Conservation (phyloP, 768 basidiomycete species). For the Termitomyces heimii region DNA sequence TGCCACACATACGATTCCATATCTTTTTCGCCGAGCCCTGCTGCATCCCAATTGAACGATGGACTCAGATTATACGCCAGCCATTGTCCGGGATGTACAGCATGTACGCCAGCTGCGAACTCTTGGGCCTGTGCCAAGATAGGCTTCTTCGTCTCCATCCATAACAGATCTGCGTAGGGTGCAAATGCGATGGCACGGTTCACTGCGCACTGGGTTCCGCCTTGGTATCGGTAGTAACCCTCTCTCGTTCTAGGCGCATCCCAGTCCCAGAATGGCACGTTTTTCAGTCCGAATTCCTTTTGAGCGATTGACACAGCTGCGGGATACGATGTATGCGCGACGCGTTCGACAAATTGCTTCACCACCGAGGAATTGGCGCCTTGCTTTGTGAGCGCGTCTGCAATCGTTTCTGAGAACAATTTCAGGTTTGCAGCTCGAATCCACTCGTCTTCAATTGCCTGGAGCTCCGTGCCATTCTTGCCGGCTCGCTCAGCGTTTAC, state of each 20-base stretch:
- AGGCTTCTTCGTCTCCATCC: constrained; percentile 98
- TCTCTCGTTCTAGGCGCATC: constrained; percentile 91
- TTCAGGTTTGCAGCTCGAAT: constrained; percentile 68
- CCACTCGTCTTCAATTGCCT: constrained; percentile 90
- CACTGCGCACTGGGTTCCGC: constrained; percentile 92
- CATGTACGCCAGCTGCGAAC: constrained; percentile 86
- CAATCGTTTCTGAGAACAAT: constrained; percentile 71
- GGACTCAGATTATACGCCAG: constrained; percentile 94
- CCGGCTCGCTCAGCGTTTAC: constrained; percentile 77
- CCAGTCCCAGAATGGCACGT: constrained; percentile 90
- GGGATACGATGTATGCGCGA: constrained; percentile 63
- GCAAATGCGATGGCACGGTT: constrained; percentile 90
- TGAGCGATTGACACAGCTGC: constrained; percentile 72
- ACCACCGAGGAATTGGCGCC: constrained; percentile 43
- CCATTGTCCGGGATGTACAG: constrained; percentile 85
- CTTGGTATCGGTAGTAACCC: constrained; percentile 96
- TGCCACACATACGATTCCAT: constrained; percentile 92
- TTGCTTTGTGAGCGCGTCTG: constrained; percentile 58
- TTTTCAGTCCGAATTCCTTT: constrained; percentile 68
- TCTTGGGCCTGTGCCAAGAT: constrained; percentile 88
- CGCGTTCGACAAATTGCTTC: constrained; percentile 55
- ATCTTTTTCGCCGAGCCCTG: constrained; percentile 78
- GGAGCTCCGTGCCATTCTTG: constrained; percentile 72
- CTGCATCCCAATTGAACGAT: constrained; percentile 92
- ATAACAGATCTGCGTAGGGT: constrained; percentile 86